These are phyloP conservation scores for Albizia julibrissin DNA, from an alignment of 306 rosid genomes.

Conservation along the genomic window DNA sequence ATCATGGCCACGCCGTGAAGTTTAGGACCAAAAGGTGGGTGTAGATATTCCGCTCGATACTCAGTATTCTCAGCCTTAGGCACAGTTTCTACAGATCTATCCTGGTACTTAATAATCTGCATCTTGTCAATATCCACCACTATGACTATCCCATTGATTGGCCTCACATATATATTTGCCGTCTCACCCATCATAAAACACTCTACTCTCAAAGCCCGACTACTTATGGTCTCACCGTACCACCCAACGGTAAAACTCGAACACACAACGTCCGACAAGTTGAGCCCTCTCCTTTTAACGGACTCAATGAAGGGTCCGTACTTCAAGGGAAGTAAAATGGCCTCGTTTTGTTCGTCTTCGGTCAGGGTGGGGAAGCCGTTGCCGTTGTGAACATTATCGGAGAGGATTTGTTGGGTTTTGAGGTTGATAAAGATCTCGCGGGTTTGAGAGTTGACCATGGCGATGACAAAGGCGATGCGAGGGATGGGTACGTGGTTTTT, in stretches of 20 bases:
- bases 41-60: conserved; percentile 27
- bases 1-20: background rate
- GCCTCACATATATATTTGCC: conserved; percentile 33
- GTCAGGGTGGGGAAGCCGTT: conserved; percentile 39
- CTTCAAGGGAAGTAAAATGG: conserved; percentile 22
- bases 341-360: conserved; percentile 15
- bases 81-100: background rate
- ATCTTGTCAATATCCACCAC: conserved; percentile 34
- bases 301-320: conserved; percentile 38
- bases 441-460: background rate
- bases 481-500: background rate
- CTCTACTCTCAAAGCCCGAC: conserved; percentile 31
- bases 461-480: conserved; percentile 29
- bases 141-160: conserved; percentile 34
- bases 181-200: conserved; percentile 29
- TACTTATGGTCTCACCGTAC: conserved; percentile 30
- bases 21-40: conserved; percentile 34
- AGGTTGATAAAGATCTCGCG: conserved; percentile 36
- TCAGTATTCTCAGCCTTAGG: conserved; percentile 38
- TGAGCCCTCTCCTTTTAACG: conserved; percentile 41
- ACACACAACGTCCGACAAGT: conserved; percentile 47
- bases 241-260: conserved; percentile 38
- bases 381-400: conserved; percentile 32
- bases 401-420: background rate
- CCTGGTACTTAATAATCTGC: conserved; percentile 33